Evolutionary conservation across 331 rosid genomes (phyloP).

Genomic region (Pyracantha coccinea): DNA sequence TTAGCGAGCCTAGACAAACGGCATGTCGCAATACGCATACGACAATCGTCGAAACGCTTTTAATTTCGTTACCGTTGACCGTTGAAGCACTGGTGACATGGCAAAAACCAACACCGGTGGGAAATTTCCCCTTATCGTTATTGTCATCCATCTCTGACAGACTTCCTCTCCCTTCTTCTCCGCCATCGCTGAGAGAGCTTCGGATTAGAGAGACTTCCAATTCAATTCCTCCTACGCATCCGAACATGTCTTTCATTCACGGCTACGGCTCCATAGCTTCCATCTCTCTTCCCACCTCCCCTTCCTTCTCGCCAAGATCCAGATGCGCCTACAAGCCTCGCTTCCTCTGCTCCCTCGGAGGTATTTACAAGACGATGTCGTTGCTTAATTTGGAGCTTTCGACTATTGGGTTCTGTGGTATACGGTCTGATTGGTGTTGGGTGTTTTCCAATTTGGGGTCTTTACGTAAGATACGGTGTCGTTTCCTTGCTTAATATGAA

Average conservation of each 20-base stretch:
- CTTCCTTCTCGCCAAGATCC: constrained; percentile 21
- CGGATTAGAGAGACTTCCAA: neutral
- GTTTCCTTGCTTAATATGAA: too few species aligned
- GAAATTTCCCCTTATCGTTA: constrained; percentile 20
- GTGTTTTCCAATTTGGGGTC: neutral
- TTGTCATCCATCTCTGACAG: constrained; percentile 8
- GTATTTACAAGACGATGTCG: constrained; percentile 17
- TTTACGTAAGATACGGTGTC: neutral
- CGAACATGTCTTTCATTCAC: constrained; percentile 43
- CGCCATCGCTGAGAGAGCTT: constrained; percentile 1
- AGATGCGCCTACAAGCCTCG: constrained; percentile 29
- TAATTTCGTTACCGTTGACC: neutral
- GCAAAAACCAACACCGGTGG: constrained; percentile 3
- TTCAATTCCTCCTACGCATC: neutral
- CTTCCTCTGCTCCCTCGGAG: constrained; percentile 55
- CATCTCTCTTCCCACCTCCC: constrained; percentile 30
- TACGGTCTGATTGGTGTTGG: neutral
- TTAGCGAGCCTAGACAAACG: neutral
- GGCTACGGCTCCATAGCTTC: constrained; percentile 31
- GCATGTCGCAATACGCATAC: neutral
- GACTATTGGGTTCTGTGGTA: neutral
- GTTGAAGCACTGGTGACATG: neutral
- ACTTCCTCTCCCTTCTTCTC: neutral
- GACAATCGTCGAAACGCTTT: neutral
- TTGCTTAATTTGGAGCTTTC: neutral